These are phyloP conservation scores for Ascochyta clinopodiicola DNA, from an alignment of 2,329 filamentous ascomycete species.

Conservation along the genomic window DNA sequence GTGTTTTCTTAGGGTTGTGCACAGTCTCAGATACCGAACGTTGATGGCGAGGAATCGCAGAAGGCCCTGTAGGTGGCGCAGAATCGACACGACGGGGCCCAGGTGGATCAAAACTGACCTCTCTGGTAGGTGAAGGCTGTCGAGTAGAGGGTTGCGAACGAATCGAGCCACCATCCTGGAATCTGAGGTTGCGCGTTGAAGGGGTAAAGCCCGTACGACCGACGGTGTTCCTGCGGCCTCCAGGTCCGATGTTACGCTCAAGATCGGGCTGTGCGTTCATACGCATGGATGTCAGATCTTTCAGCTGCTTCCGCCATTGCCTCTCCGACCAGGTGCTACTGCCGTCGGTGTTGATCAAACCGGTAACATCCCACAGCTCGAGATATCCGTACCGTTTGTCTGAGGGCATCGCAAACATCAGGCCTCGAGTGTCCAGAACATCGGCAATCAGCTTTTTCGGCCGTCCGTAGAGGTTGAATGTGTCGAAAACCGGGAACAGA, in stretches of 20 bases:
- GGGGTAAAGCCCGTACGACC: constrained; percentile 50
- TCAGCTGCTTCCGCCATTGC: constrained; percentile 88
- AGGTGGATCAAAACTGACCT: constrained; percentile 34
- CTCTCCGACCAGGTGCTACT: constrained; percentile 81
- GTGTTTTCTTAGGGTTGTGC: constrained; percentile 49
- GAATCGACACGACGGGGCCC: constrained; percentile 52
- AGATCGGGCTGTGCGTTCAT: constrained; percentile 62
- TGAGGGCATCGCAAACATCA: constrained; percentile 98
- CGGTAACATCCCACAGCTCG: constrained; percentile 83
- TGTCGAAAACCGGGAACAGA: constrained; percentile 92
- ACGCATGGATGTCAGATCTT: constrained; percentile 81
- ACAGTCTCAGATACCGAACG: constrained; percentile 57
- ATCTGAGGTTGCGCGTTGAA: constrained; percentile 46
- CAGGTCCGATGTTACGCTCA: constrained; percentile 48
- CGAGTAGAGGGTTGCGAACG: constrained; percentile 55
- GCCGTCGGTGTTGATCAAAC: constrained; percentile 78
- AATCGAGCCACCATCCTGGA: constrained; percentile 52
- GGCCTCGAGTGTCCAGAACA: constrained; percentile 80
- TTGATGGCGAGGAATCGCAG: constrained; percentile 50
- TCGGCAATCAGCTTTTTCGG: constrained; percentile 87
- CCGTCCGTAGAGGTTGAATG: constrained; percentile 88
- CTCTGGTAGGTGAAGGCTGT: constrained; percentile 51
- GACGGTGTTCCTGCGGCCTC: constrained; percentile 53
- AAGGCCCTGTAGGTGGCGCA: constrained; percentile 45
- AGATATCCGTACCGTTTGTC: constrained; percentile 88